phyloP scores from a whole-genome alignment of 495 filamentous ascomycete genomes.

The Penicillium simplicissimum region DNA sequence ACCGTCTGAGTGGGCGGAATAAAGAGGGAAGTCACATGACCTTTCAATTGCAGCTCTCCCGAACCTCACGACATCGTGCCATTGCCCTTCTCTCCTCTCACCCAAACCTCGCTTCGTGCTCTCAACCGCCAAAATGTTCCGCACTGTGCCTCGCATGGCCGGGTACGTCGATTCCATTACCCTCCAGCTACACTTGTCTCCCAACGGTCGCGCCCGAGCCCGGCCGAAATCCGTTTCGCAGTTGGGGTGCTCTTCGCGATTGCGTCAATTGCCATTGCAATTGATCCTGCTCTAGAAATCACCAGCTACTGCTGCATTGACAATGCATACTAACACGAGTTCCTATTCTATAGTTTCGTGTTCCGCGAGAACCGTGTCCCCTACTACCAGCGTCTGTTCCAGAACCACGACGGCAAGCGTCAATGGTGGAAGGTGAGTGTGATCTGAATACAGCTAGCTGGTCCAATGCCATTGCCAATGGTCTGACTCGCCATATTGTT shows the following conservation, averaged over 20 bases:
- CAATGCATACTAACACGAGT: slow-evolving; percentile 12
- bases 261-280: slow-evolving; percentile 20
- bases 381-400: slow-evolving; percentile 79
- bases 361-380: slow-evolving; percentile 86
- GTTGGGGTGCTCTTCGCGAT: slow-evolving; percentile 11
- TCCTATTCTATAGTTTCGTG: slow-evolving; percentile 54
- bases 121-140: slow-evolving; percentile 48
- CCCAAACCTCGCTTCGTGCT: slow-evolving; percentile 30
- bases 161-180: slow-evolving; percentile 37
- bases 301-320: background rate
- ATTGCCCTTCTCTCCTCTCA: slow-evolving; percentile 29
- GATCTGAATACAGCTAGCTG: slow-evolving; percentile 2
- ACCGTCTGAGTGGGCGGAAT: slow-evolving; percentile 35
- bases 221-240: slow-evolving; percentile 23
- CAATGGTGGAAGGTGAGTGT: slow-evolving; percentile 83
- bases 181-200: background rate
- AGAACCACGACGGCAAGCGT: slow-evolving; percentile 76
- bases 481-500: slow-evolving; percentile 14
- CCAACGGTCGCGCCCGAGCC: slow-evolving; percentile 11
- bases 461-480: slow-evolving; percentile 8
- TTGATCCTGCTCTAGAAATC: slow-evolving; percentile 7
- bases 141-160: slow-evolving; percentile 49
- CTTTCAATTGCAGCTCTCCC: slow-evolving; percentile 25
- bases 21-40: slow-evolving; percentile 39
- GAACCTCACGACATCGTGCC: slow-evolving; percentile 40